Evolutionary conservation across 371 early-diverging fungal genomes (phyloP).

Genomic region (Mycotypha africana): DNA sequence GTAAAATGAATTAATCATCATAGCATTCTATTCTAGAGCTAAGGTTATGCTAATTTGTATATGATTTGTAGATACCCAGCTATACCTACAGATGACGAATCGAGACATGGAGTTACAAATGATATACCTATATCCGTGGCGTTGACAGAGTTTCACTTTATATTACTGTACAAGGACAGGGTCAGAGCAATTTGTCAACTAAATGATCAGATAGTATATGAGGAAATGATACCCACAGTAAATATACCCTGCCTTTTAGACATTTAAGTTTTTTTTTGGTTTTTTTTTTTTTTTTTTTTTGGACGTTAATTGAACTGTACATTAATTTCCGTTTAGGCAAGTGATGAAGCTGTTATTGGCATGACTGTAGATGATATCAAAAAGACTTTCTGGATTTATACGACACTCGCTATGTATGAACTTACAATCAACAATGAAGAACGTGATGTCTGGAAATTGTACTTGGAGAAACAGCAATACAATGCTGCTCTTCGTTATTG

Average conservation of each 20-base stretch:
- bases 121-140: slow-evolving; percentile 74
- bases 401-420: slow-evolving; percentile 76
- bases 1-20: slow-evolving; percentile 19
- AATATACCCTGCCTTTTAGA: too few relatives aligned
- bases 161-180: slow-evolving; percentile 73
- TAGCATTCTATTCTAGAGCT: not conserved
- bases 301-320: too few relatives aligned
- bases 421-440: slow-evolving; percentile 86
- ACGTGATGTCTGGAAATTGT: slow-evolving; percentile 88
- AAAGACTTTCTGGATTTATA: slow-evolving; percentile 88
- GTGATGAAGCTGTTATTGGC: slow-evolving; percentile 54
- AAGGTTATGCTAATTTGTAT: too few relatives aligned
- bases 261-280: not conserved
- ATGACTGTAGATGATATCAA: slow-evolving; percentile 74
- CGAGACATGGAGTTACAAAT: slow-evolving; percentile 28
- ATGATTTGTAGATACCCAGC: slow-evolving; percentile 48
- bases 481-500: slow-evolving; percentile 74
- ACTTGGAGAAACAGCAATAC: slow-evolving; percentile 69
- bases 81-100: slow-evolving; percentile 37
- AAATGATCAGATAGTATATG: slow-evolving; percentile 77
- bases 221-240: slow-evolving; percentile 74
- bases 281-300: not conserved
- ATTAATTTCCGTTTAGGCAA: slow-evolving; percentile 36
- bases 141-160: slow-evolving; percentile 83
- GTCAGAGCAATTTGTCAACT: slow-evolving; percentile 77